Evolutionary conservation across 768 basidiomycete species (phyloP).

Genomic region (Pseudohyphozyma bogoriensis): DNA sequence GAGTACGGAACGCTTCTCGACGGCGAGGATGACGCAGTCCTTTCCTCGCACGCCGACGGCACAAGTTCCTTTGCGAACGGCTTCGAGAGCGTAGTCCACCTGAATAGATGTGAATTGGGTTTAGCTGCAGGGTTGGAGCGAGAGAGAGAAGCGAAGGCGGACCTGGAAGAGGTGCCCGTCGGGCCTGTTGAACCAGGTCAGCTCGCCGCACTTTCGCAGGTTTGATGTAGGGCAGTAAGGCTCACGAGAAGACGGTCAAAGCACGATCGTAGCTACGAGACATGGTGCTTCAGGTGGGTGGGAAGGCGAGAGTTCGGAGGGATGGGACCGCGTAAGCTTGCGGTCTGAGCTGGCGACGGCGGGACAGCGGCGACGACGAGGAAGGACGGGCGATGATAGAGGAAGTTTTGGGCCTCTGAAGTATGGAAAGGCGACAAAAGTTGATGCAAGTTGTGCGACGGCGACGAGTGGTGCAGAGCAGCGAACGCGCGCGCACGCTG

Average conservation of each 20-base stretch:
- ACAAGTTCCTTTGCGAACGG: constrained; percentile 92
- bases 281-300: no score
- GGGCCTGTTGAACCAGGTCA: constrained; percentile 40
- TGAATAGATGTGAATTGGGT: constrained; percentile 40
- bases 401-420: no score
- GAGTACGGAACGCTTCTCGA: constrained; percentile 96
- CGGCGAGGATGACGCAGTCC: constrained; percentile 88
- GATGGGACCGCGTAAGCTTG: no score
- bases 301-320: no score
- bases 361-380: no score
- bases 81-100: constrained; percentile 99
- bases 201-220: background rate
- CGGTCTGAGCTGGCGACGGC: no score
- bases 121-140: constrained; percentile 12
- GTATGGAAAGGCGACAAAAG: no score
- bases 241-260: background rate
- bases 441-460: no score
- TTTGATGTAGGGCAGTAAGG: background rate
- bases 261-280: no score
- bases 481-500: no score
- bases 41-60: constrained; percentile 94
- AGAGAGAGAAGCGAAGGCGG: constrained; percentile 21
- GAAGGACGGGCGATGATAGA: no score
- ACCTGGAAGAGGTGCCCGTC: constrained; percentile 99
- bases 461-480: no score